Evolutionary conservation across 192 early-diverging fungal species (phyloP).

Genomic region (Coemansia sp.): DNA sequence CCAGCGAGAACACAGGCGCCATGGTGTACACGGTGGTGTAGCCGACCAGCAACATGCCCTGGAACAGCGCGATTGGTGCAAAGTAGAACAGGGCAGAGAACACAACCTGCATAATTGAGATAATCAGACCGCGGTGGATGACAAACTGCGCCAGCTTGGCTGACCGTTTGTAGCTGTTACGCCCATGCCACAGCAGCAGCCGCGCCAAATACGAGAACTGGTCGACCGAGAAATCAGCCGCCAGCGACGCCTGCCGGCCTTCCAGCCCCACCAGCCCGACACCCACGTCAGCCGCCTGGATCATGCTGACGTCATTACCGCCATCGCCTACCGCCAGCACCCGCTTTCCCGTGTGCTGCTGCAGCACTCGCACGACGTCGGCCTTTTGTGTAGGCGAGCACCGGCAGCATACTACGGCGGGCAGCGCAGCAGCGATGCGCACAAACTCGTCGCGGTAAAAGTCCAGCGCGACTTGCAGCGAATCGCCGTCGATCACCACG

Average conservation of each 20-base stretch:
- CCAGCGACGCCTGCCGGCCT: constrained; percentile 90
- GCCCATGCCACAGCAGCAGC: constrained; percentile 91
- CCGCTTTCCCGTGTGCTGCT: constrained; percentile 67
- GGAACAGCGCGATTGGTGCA: constrained; percentile 94
- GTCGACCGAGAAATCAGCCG: constrained; percentile 88
- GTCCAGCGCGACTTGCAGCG: constrained; percentile 76
- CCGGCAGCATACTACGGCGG: constrained; percentile 90
- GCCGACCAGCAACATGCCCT: constrained; percentile 83
- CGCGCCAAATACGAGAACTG: constrained; percentile 88
- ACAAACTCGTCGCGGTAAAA: constrained; percentile 78
- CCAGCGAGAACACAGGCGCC: constrained; percentile 94
- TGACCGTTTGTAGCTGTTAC: constrained; percentile 92
- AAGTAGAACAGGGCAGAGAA: constrained; percentile 96
- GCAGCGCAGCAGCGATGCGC: constrained; percentile 68
- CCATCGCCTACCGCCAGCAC: constrained; percentile 94
- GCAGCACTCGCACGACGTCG: constrained; percentile 81
- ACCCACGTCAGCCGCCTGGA: constrained; percentile 94
- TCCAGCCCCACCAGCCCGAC: constrained; percentile 97
- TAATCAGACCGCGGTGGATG: constrained; percentile 95
- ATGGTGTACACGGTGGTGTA: constrained; percentile 98
- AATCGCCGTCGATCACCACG: constrained; percentile 91
- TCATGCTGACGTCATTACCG: constrained; percentile 98
- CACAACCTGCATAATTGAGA: constrained; percentile 97
- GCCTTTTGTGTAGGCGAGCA: constrained; percentile 98
- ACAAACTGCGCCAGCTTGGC: constrained; percentile 95